Evolutionary conservation across 106 monocot genomes (phyloP), one percentile per base, ranked within the genome.

Genomic region (Alisma plantagoaquatica): DNA sequence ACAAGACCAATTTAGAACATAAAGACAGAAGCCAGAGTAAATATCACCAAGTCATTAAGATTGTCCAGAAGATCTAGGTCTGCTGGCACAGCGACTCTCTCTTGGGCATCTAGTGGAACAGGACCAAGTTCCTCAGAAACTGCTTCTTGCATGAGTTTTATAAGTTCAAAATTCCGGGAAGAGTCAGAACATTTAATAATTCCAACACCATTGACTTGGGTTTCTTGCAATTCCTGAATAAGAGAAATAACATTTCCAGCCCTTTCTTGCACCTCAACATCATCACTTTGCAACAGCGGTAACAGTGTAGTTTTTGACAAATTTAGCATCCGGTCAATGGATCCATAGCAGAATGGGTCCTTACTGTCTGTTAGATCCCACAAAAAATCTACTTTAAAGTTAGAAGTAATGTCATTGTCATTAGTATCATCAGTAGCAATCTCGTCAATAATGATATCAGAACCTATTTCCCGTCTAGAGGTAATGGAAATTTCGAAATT

Each of bases 261-360:
- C 41, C 87, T 66, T 51, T 84, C 94, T 55, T 75, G 74, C 57
- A 94, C 64, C 54, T 87, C 87, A n/a, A 87, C 84, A 35, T 80
- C 80, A 62, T 78, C 60, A 43, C 72, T 70, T 17, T 75, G 75
- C 23, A 43, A 43, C 10, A 94, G 64, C 4, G 88, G 94, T 31
- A 43, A 70, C 12, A 94, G 6, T 33, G 73, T 55, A 1, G 64
- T 74, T 68, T 78, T 69, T 35, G 88, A 69, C 60, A 94, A 67
- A 60, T 69, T 62, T 6, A 80, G 18, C 56, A 88, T 68, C 21
- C 65, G 45, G 11, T 50, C 15, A 21, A 87, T 24, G 20, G 73
- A 79, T 28, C 71, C 73, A 62, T 50, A 60, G 19, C 49, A 62
- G 14, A 73, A 61, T 0, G 27, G 33, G 26, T 69, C 73, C 43